Evolutionary conservation across 371 early-diverging fungal genomes (phyloP).

Genomic region (Lichtheimia ornata): DNA sequence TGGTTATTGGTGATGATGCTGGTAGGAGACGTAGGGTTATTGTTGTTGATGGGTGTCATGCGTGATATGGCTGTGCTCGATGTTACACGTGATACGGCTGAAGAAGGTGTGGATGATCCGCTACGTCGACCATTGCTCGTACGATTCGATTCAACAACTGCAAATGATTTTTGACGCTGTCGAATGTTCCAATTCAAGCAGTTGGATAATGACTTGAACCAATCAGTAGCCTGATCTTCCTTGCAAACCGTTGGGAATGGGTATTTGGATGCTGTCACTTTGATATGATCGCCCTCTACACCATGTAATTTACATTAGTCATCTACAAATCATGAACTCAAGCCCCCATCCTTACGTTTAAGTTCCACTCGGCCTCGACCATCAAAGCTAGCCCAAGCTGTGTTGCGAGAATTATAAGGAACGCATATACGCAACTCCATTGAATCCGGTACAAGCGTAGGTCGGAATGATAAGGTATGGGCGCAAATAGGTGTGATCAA

Average conservation of each 20-base stretch:
- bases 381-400: conserved; percentile 90
- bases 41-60: conserved; percentile 5
- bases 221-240: conserved; percentile 71
- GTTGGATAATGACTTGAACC: conserved; percentile 78
- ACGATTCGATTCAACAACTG: conserved; percentile 42
- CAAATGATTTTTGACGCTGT: conserved; percentile 72
- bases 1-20: not conserved
- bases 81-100: not conserved
- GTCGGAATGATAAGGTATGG: conserved; percentile 93
- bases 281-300: conserved; percentile 83
- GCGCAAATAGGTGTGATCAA: conserved; percentile 96
- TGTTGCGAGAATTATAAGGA: conserved; percentile 74
- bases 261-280: conserved; percentile 79
- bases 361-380: conserved; percentile 89
- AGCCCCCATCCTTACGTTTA: conserved; percentile 64
- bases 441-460: conserved; percentile 91
- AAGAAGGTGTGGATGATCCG: conserved; percentile 11
- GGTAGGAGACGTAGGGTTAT: conserved; percentile 5
- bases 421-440: conserved; percentile 83
- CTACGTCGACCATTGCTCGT: conserved; percentile 13
- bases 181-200: conserved; percentile 87
- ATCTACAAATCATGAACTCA: too few relatives aligned
- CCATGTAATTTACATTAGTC: not conserved
- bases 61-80: conserved; percentile 4
- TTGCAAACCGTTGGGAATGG: conserved; percentile 88